Percentiles rank a stretch among this genome's conserved stretches.
Evolutionary conservation across 106 monocot genomes (phyloP).

Genomic region (Phalaenopsis aphrodite): DNA sequence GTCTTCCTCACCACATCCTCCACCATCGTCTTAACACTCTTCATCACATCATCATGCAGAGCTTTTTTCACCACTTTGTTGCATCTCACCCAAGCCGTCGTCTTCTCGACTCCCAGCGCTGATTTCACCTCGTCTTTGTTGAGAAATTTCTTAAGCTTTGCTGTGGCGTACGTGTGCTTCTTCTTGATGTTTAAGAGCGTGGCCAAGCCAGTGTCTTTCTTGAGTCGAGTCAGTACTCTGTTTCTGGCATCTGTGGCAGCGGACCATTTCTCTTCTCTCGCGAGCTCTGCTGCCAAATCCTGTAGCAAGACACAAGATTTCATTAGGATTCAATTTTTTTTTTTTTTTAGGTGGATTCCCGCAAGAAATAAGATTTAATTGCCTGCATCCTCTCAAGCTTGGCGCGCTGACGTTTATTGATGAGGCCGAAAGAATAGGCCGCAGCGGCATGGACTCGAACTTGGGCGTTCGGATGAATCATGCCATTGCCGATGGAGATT

Average conservation of each 20-base stretch:
- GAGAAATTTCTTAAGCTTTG: slow-evolving; percentile 23
- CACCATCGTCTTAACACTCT: slow-evolving; percentile 61
- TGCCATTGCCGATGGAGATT: slow-evolving; percentile 75
- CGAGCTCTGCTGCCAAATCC: slow-evolving; percentile 26
- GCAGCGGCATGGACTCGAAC: slow-evolving; percentile 54
- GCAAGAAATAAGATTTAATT: too few species aligned
- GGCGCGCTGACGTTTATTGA: slow-evolving; percentile 41
- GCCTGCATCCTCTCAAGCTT: slow-evolving; percentile 21
- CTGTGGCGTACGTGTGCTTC: slow-evolving; percentile 30
- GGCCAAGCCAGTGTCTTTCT: slow-evolving; percentile 55
- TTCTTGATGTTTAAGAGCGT: slow-evolving; percentile 53
- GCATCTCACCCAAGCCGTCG: slow-evolving; percentile 39
- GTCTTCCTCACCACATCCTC: slow-evolving; percentile 43
- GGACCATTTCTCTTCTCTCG: slow-evolving; percentile 33
- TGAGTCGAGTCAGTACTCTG: slow-evolving; percentile 23
- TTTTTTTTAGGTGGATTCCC: too few species aligned
- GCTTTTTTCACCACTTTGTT: slow-evolving; percentile 22
- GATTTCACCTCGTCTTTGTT: slow-evolving; percentile 34
- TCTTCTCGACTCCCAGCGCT: slow-evolving; percentile 28
- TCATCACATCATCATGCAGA: slow-evolving; percentile 67
- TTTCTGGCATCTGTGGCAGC: slow-evolving; percentile 44
- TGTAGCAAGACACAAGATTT: slow-evolving; percentile 20
- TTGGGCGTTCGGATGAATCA: slow-evolving; percentile 67
- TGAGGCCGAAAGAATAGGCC: slow-evolving; percentile 58
- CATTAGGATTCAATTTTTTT: too few species aligned